Evolutionary conservation across 768 basidiomycete species (phyloP), one percentile per base, ranked within the genome.

Genomic region (Boletales sp.): DNA sequence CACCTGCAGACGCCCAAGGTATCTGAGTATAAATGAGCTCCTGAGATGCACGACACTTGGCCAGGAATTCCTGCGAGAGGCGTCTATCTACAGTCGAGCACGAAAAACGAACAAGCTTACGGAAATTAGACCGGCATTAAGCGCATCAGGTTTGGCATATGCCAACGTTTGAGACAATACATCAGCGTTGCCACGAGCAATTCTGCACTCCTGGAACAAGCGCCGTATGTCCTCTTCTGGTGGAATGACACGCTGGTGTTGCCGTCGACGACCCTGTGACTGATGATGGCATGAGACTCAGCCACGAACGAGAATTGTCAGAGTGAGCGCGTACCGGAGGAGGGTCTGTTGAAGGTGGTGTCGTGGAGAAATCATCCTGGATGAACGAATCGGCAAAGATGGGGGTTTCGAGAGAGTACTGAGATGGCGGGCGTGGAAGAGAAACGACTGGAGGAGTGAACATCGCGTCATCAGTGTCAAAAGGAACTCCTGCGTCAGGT

Each of bases 1-100:
- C 92, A 13, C 84, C 80, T 1, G 90, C 84, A 18, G 83, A 79
- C 4, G 94, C 94, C 93, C 94, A 95, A 8, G 87, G 83, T 58
- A 97, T 93, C 68, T 94, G 93, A 11, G 86, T 83, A 55, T 75
- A 85, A 24, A 95, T 82, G 55, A 56, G 45, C 17, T 93, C 92
- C 66, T 92, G 90, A 2, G 90, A 92, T 4, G 80, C 76, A 29
- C 81, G 77, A 63, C 91, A 93, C 60, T 90, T 89, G 14, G 67
- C 60, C 58, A 89, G 81, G 60, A 93, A 94, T 69, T 94, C 93
- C 91, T 95, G 62, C 1, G n/a, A 32, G n/a, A 27, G 24, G 29
- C 1, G 15, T 39, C 7, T 4, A 27, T 27, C 24, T 7, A 7
- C 24, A 5, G 24, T 27, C 24, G 24, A 7, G 24, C 24, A 27